A percentile compares a stretch with the other conserved stretches of the same genome.
phyloP scores from a whole-genome alignment of 2,329 filamentous ascomycete species.

The Neocatenulostroma microsporum region DNA sequence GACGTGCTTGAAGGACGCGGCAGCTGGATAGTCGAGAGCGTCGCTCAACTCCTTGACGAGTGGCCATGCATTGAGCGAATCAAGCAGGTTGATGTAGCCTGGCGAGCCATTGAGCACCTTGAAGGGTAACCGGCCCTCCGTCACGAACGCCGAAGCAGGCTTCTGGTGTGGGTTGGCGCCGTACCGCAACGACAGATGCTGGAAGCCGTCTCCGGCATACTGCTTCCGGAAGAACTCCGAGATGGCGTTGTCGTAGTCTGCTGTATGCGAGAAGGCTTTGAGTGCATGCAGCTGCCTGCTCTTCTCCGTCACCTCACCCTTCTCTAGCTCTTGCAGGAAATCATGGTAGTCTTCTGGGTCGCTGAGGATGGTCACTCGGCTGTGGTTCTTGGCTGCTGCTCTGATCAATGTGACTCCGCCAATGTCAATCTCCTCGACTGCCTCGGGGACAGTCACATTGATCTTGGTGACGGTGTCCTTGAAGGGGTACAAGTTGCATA shows the following conservation, averaged over 20 bases:
- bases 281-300: constrained; percentile 85
- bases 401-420: constrained; percentile 94
- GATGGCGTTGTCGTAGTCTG: constrained; percentile 92
- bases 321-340: constrained; percentile 82
- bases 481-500: constrained; percentile 99
- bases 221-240: constrained; percentile 96
- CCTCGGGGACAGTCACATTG: constrained; percentile 93
- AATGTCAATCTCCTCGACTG: constrained; percentile 98
- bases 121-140: constrained; percentile 73
- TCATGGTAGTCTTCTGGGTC: constrained; percentile 90
- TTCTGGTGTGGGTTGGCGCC: constrained; percentile 98
- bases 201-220: constrained; percentile 76
- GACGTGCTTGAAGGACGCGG: constrained; percentile 98
- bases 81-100: constrained; percentile 95
- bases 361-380: constrained; percentile 88
- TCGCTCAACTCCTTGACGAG: constrained; percentile 92
- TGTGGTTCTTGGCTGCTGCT: constrained; percentile 96
- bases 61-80: constrained; percentile 94
- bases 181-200: constrained; percentile 82
- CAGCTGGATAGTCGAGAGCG: constrained; percentile 78
- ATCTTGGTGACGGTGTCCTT: constrained; percentile 96
- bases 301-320: constrained; percentile 75
- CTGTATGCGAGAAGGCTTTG: constrained; percentile 97
- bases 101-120: constrained; percentile 84
- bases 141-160: constrained; percentile 77